A percentile compares a stretch with the other conserved stretches of the same genome.
Conservation (phyloP, 1,139 yeast species). For the Hanseniaspora sp. region DNA sequence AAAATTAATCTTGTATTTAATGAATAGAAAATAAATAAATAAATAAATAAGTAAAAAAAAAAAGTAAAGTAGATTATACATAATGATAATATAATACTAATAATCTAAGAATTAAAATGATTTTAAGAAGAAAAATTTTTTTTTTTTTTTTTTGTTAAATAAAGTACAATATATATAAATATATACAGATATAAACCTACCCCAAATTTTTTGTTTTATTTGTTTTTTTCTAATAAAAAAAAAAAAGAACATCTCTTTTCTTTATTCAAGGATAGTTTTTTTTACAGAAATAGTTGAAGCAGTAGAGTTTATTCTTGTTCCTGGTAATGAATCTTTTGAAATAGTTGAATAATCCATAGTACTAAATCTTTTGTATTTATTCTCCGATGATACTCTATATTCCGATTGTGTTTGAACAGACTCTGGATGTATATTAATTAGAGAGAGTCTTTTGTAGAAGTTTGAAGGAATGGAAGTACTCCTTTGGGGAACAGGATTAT, state of each 20-base stretch:
- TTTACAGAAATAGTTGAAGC: conserved; percentile 17
- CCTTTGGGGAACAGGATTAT: background rate
- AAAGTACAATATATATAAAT: background rate
- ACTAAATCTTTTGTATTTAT: conserved; percentile 11
- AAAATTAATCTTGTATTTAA: conserved; percentile 12
- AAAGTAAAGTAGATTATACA: background rate
- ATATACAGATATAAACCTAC: background rate
- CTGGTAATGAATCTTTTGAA: background rate
- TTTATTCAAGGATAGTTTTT: conserved; percentile 13
- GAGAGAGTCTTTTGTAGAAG: conserved; percentile 8
- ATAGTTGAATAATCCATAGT: background rate
- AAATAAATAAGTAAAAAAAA: background rate
- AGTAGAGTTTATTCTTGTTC: conserved; percentile 4
- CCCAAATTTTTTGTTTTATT: background rate
- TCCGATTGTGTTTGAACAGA: background rate
- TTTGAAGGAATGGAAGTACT: background rate
- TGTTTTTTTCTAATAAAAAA: background rate
- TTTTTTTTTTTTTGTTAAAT: background rate
- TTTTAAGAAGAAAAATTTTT: background rate
- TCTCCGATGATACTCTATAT: conserved; percentile 10
- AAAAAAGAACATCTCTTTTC: background rate
- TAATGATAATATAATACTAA: background rate
- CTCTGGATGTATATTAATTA: background rate
- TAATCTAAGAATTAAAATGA: background rate
- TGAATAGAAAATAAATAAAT: background rate